Evolutionary conservation across 768 basidiomycete genomes (phyloP).

Genomic region (Serendipita indica): DNA sequence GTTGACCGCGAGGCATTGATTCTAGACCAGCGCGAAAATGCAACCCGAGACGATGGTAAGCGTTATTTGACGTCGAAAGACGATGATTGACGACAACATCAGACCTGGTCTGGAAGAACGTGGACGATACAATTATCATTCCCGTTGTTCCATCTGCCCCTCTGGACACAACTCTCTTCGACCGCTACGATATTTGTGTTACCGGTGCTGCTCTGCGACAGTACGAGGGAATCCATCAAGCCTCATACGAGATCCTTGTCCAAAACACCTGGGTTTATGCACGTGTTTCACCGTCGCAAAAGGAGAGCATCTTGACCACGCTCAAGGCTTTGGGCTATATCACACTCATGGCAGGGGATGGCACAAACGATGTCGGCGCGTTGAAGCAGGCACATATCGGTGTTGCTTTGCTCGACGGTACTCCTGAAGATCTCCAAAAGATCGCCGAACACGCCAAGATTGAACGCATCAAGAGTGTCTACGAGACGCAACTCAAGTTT

Average conservation of each 20-base stretch:
- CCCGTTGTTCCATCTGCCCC: slow-evolving; percentile 69
- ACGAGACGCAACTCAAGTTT: slow-evolving; percentile 87
- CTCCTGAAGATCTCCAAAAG: slow-evolving; percentile 78
- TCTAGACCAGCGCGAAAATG: slow-evolving; percentile 74
- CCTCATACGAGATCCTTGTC: slow-evolving; percentile 63
- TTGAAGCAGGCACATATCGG: slow-evolving; percentile 97
- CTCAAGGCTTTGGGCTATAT: slow-evolving; percentile 78
- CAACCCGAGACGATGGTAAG: slow-evolving; percentile 52
- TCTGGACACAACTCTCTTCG: slow-evolving; percentile 61
- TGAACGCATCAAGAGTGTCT: slow-evolving; percentile 91
- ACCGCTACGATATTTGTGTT: slow-evolving; percentile 88
- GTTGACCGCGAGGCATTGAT: slow-evolving; percentile 91
- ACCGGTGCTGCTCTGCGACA: slow-evolving; percentile 90
- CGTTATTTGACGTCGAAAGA: slow-evolving; percentile 7
- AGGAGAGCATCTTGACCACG: slow-evolving; percentile 87
- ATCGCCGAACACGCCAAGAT: slow-evolving; percentile 84
- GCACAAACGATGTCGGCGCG: slow-evolving; percentile 97
- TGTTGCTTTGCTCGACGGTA: slow-evolving; percentile 82
- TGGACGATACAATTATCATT: slow-evolving; percentile 84
- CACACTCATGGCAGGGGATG: slow-evolving; percentile 97
- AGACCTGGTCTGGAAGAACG: slow-evolving; percentile 86
- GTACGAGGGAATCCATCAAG: slow-evolving; percentile 43
- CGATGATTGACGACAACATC: slow-evolving; percentile 10
- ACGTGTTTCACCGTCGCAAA: slow-evolving; percentile 88
- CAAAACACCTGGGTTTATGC: slow-evolving; percentile 98